Conservation (phyloP, 1,284 basidiomycete genomes). For the Laetiporus sulphureus region DNA sequence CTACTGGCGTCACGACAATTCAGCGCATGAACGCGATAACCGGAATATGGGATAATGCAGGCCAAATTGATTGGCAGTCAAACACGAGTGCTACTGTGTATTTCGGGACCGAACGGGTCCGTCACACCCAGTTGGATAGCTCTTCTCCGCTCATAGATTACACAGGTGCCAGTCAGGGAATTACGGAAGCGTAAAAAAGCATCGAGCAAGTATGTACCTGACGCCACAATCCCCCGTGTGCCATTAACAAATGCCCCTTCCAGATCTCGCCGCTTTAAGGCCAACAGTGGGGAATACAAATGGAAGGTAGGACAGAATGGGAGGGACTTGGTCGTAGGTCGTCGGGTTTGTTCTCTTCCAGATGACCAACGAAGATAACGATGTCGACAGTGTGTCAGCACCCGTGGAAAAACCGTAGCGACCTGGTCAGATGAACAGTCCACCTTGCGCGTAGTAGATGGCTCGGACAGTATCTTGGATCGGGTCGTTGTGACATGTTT, state of each 20-base stretch:
- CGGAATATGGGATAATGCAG: constrained; percentile 41
- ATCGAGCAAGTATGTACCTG: constrained; percentile 40
- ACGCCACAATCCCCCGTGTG: not conserved
- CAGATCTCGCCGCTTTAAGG: constrained; percentile 52
- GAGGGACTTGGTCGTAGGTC: constrained; percentile 36
- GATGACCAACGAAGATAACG: not conserved
- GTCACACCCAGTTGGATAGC: not conserved
- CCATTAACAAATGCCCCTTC: constrained; percentile 2
- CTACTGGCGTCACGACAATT: constrained; percentile 39
- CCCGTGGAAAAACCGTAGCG: constrained; percentile 40
- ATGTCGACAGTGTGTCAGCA: constrained; percentile 40
- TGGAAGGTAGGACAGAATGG: constrained; percentile 47
- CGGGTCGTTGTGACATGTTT: constrained; percentile 50
- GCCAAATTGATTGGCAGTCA: constrained; percentile 45
- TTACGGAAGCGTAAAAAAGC: constrained; percentile 43
- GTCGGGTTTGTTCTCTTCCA: not conserved
- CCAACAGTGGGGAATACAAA: constrained; percentile 44
- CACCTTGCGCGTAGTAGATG: constrained; percentile 33
- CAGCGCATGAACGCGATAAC: constrained; percentile 41
- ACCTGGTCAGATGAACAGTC: constrained; percentile 37
- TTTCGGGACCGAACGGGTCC: constrained; percentile 46
- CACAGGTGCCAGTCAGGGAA: constrained; percentile 39
- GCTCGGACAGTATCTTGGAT: constrained; percentile 39
- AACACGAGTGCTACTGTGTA: constrained; percentile 36
- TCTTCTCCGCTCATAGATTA: not conserved